phyloP scores from a whole-genome alignment of 139 green algal genomes.

The Chlamydomonas incerta region DNA sequence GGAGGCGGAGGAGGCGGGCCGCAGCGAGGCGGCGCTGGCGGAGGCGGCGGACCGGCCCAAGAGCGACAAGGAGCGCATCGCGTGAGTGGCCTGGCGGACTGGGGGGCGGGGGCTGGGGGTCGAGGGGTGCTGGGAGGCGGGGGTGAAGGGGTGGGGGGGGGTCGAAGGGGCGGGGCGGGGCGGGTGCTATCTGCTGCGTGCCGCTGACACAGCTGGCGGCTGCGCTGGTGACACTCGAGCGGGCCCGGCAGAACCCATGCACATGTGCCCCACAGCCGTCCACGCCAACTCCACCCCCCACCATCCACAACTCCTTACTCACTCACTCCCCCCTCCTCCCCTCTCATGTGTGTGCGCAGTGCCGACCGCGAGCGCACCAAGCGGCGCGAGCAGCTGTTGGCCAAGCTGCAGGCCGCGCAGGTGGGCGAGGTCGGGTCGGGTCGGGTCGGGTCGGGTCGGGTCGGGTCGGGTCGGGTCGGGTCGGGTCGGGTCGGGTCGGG shows the following conservation, averaged over 20 bases:
- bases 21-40: constrained; percentile 38
- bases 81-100: neutral
- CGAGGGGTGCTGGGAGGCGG: too few species aligned
- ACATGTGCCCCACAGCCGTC: too few species aligned
- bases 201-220: too few species aligned
- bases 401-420: constrained; percentile 54
- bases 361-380: constrained; percentile 71
- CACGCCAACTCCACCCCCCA: neutral
- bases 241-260: too few species aligned
- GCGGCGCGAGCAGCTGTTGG: constrained; percentile 47
- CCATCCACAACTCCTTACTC: neutral
- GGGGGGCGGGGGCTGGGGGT: neutral
- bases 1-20: constrained; percentile 47
- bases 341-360: neutral
- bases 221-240: too few species aligned
- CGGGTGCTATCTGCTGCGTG: too few species aligned
- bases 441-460: too few species aligned
- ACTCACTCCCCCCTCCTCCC: constrained; percentile 33
- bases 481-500: too few species aligned
- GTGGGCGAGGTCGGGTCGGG: too few species aligned
- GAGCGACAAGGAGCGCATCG: constrained; percentile 35
- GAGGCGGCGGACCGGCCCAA: constrained; percentile 42
- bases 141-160: too few species aligned
- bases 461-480: too few species aligned
- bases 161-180: too few species aligned